Conservation (phyloP, 768 basidiomycete genomes). For the Phlebiopsis gigantea region DNA sequence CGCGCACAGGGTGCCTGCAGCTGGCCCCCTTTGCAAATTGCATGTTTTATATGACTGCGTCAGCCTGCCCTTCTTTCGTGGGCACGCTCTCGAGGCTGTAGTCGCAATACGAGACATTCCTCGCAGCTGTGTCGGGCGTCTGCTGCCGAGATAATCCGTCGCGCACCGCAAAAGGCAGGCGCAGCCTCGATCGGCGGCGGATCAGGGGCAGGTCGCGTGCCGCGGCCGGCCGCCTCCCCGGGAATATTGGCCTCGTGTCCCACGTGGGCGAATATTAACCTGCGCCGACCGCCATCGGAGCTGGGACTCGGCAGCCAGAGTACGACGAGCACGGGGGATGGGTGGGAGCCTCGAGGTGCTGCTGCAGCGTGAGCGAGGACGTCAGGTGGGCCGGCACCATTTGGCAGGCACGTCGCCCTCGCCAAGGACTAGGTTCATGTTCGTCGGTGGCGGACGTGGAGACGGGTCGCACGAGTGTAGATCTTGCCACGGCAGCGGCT, state of each 20-base stretch:
- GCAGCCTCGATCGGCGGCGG: background rate
- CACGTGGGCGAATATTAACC: constrained; percentile 6
- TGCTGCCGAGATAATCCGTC: no score
- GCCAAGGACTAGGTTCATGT: background rate
- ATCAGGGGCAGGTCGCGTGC: background rate
- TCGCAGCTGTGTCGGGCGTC: no score
- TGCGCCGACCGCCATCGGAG: background rate
- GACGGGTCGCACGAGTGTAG: constrained; percentile 1
- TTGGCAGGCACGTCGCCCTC: background rate
- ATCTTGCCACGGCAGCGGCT: background rate
- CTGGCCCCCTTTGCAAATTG: no score
- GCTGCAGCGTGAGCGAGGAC: background rate
- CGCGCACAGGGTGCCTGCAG: no score
- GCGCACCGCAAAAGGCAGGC: background rate
- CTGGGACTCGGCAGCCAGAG: background rate
- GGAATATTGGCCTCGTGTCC: background rate
- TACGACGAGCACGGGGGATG: background rate
- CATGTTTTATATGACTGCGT: no score
- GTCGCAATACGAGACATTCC: no score
- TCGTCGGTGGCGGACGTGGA: background rate
- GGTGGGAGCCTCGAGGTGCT: background rate
- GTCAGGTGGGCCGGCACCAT: background rate
- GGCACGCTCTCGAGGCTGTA: no score
- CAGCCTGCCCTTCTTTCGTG: no score
- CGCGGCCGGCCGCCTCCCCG: background rate